Percentiles rank a stretch among this genome's conserved stretches.
Evolutionary conservation across 2,329 filamentous ascomycete species (phyloP).

Genomic region (Macrophomina tecta): DNA sequence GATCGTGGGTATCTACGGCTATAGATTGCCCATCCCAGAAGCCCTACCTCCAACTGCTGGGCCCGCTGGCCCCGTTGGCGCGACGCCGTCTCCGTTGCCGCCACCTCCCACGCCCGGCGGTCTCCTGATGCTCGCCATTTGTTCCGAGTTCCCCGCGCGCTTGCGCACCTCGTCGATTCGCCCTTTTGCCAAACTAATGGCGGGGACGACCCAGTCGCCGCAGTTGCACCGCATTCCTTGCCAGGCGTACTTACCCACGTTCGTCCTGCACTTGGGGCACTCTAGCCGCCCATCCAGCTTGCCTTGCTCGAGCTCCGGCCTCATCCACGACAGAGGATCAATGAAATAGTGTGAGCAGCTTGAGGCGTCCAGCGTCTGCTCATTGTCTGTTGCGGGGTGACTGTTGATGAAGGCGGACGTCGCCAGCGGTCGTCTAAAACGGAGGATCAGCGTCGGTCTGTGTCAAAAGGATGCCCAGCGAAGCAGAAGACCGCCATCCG

Average conservation of each 20-base stretch:
- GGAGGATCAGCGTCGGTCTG: slow-evolving; percentile 3
- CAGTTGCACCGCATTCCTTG: slow-evolving; percentile 94
- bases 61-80: not conserved
- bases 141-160: slow-evolving; percentile 24
- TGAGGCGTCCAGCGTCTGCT: slow-evolving; percentile 32
- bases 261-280: slow-evolving; percentile 84
- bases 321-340: slow-evolving; percentile 96
- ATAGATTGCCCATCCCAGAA: slow-evolving; percentile 23
- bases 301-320: slow-evolving; percentile 79
- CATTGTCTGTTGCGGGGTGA: slow-evolving; percentile 53
- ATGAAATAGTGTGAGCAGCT: slow-evolving; percentile 87
- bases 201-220: slow-evolving; percentile 86
- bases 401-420: slow-evolving; percentile 71
- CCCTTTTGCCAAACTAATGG: slow-evolving; percentile 82
- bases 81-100: not conserved
- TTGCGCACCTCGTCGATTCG: slow-evolving; percentile 73
- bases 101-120: slow-evolving; percentile 18
- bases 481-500: not conserved
- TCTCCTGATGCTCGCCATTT: slow-evolving; percentile 24
- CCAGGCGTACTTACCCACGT: slow-evolving; percentile 94
- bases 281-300: slow-evolving; percentile 82
- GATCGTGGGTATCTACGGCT: not conserved
- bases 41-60: slow-evolving; percentile 5
- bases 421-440: slow-evolving; percentile 62
- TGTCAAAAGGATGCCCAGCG: not conserved